Evolutionary conservation across 768 basidiomycete species (phyloP), one percentile per base, ranked within the genome.

Genomic region (Kwoniella mangroviensis): DNA sequence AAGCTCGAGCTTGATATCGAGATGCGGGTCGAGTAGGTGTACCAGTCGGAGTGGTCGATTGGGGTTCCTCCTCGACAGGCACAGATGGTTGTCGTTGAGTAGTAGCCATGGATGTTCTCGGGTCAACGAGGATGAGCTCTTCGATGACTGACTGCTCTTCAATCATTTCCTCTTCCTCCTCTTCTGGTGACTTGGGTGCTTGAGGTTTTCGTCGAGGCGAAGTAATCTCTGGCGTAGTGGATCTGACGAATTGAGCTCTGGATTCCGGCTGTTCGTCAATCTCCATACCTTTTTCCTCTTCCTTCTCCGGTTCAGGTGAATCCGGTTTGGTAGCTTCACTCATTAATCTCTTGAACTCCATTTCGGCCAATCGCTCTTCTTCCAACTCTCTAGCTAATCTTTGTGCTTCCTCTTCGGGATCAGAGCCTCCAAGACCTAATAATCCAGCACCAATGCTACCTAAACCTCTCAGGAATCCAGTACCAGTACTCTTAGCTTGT

Each of bases 401-500:
- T 57, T 57, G 40, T 6, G 68, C 71, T 56, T 75, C 75, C 28
- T 79, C 78, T 59, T 77, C 76, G 9, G 72, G 71, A 28, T 40
- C 26, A 6, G 59, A 15, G 15, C 65, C 67, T 2, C 76, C 79
- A 13, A 80, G 21, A 10, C 76, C 76, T 9, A 78, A 52, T 10
- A 75, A 66, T 42, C 72, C 66, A 15, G 58, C 65, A n/a, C 75
- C 75, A 9, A 78, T 34, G 53, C 60, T 77, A 21, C 75, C 73
- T 34, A 80, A 43, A 61, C 79, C 79, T 9, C 72, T 65, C 21
- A 80, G 57, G 70, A 80, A 80, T 6, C 79, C 79, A 19, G 75
- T 43, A 9, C 77, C 77, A 13, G 73, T 73, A 40, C 68, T 70
- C 40, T 64, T 65, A 12, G 64, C 55, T 57, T 64, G 69, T n/a